Base-by-base conservation (phyloP, 345 rosid species). In the Gossypium mustelinum region DNA sequence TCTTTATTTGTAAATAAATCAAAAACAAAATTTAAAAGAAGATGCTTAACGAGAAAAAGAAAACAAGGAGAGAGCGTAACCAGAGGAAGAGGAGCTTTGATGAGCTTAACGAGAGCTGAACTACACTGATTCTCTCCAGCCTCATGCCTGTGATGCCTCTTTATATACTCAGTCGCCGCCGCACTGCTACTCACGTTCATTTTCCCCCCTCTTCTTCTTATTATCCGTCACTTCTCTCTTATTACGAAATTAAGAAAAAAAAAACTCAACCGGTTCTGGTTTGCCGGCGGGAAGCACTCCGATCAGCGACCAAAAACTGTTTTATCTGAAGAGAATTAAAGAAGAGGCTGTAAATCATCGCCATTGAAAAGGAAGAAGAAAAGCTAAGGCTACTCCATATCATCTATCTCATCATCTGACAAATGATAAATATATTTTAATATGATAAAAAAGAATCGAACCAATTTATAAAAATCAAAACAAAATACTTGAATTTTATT, bases 21-120 rank as follows among this genome's bases (percentile, higher is more conserved):
- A 70, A 24, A 43, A 73, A 18, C 51, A 13, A 41, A 22, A 70
- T 48, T 20, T 20, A 55, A 43, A 14, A 75, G 54, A 63, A 4
- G 45, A 58, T 43, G 39, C 41, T 34, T 34, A 34, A 5, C 41
- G 7, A 34, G 41, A 48, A 27, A 69, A 22, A 41, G 2, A 4
- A 74, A 4, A 73, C 41, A 61, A 17, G 65, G 34, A 47, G 74
- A 81, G 68, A 76, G 79, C 76, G 76, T 82, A 88, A 94, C 97
- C 22, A 89, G 94, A 78, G 85, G 97, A 82, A 94, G 86, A 64
- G 98, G 97, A 79, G 97, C 97, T 81, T 85, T 91, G 97, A 92
- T 86, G 79, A 87, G 95, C 80, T 89, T 92, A 54, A 85, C 82
- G 75, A 94, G 92, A 41, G 89, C 85, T 68, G 97, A 91, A 75